Base-by-base conservation (phyloP, 768 basidiomycete genomes). In the Leucosporidium scottii region DNA sequence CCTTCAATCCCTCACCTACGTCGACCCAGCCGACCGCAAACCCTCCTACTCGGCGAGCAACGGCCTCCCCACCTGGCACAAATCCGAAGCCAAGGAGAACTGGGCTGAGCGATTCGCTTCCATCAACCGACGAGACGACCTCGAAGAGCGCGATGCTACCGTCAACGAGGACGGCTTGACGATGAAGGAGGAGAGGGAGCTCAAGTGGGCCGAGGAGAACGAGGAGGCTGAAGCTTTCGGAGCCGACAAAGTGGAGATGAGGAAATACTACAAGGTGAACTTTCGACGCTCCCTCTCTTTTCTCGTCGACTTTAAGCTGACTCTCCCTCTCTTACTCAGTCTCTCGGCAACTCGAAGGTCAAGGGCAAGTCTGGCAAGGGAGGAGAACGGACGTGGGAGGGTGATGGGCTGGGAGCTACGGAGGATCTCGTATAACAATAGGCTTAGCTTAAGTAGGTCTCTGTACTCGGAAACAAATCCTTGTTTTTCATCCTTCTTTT, bases 191-290 rank as follows among this genome's bases (percentile, higher is more conserved):
- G 70, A 70, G 62, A 47, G 69, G 30, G 74, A 71, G 59, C 65
- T 65, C 31, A 70, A 68, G 62, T 73, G 74, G 73, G 58, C 50
- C 20, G 61, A 64, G 36, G 73, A 76, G 71, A 65, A 70, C 30
- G 68, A 67, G 54, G 65, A 66, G 51, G 25, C 18, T 2, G 65
- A 66, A 30, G 15, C 21, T 0, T 53, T 47, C 10, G 54, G 57
- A 2, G 60, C 49, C 23, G 68, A 70, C 59, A 74, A 73, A 54
- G 66, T 58, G n/a, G 73, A 65, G 4, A 73, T 72, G 67, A 56
- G 75, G 34, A 70, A 68, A 47, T 75, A 66, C 54, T 75, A 75
- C 73, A 75, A 75, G 71, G 73, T 70, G 30, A 34, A 55, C n/a
- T n/a, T 23, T 21, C 10, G 4, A 1, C n/a, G n/a, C 18, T n/a